Percentiles rank a stretch among this genome's conserved stretches.
These are phyloP conservation scores for Populus nigra DNA, from an alignment of 345 rosid species.

Conservation along the genomic window DNA sequence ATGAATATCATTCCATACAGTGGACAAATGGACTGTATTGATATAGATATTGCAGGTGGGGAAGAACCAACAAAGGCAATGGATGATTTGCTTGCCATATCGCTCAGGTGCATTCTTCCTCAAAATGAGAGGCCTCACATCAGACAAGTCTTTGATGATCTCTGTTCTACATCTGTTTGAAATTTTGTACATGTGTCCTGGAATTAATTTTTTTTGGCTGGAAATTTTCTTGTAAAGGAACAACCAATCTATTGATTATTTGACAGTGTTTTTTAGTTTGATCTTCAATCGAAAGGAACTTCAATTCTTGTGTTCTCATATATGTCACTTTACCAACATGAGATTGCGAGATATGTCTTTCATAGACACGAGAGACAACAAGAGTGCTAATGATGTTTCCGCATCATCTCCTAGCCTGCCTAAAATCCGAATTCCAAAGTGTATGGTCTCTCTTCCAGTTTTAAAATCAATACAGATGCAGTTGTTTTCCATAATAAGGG, in stretches of 20 bases:
- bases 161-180: slow-evolving; percentile 64
- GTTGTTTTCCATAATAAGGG: too few relatives aligned
- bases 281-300: slow-evolving; percentile 11
- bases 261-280: slow-evolving; percentile 30
- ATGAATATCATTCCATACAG: too few relatives aligned
- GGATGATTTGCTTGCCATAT: slow-evolving; percentile 79
- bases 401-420: background rate
- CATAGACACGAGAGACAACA: background rate
- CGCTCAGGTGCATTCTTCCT: slow-evolving; percentile 77
- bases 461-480: too few relatives aligned
- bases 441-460: too few relatives aligned
- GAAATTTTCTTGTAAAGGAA: slow-evolving; percentile 47
- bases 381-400: background rate
- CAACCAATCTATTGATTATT: slow-evolving; percentile 44
- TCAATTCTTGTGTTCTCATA: slow-evolving; percentile 15
- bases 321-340: background rate
- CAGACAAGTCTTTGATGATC: slow-evolving; percentile 75
- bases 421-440: too few relatives aligned
- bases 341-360: too few relatives aligned
- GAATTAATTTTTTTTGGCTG: slow-evolving; percentile 39
- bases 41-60: slow-evolving; percentile 76
- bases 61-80: slow-evolving; percentile 77
- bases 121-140: slow-evolving; percentile 90
- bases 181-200: slow-evolving; percentile 59
- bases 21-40: slow-evolving; percentile 78